A percentile compares a stretch with the other conserved stretches of the same genome.
Evolutionary conservation across 2,329 filamentous ascomycete species (phyloP).

Genomic region (Fusarium ambrosium): DNA sequence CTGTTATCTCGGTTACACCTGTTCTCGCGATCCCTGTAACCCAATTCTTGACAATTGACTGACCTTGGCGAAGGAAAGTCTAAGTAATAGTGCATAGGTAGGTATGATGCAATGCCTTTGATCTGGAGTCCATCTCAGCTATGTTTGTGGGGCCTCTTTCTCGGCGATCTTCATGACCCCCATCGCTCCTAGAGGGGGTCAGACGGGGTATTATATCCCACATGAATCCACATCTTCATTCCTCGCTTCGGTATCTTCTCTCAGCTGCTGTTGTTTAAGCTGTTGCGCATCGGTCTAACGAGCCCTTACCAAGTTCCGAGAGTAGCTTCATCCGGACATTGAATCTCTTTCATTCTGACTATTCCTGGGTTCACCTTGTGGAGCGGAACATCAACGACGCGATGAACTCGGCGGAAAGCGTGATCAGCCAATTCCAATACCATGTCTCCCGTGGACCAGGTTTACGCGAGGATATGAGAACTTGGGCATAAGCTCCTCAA

Average conservation of each 20-base stretch:
- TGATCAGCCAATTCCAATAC: neutral
- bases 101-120: neutral
- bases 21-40: neutral
- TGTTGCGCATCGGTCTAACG: neutral
- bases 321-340: neutral
- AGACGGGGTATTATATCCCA: neutral
- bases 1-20: neutral
- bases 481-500: neutral
- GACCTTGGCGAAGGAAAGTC: neutral
- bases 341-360: neutral
- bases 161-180: neutral
- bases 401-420: neutral
- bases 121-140: neutral
- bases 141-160: neutral
- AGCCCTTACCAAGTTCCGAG: neutral
- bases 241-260: neutral
- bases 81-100: neutral
- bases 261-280: neutral
- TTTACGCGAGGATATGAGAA: neutral
- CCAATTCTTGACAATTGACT: neutral
- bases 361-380: neutral
- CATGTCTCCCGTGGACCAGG: neutral
- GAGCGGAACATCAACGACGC: neutral
- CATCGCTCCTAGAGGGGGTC: neutral
- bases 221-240: neutral